Conservation (phyloP, 768 basidiomycete species). For the Collybia mongolica region DNA sequence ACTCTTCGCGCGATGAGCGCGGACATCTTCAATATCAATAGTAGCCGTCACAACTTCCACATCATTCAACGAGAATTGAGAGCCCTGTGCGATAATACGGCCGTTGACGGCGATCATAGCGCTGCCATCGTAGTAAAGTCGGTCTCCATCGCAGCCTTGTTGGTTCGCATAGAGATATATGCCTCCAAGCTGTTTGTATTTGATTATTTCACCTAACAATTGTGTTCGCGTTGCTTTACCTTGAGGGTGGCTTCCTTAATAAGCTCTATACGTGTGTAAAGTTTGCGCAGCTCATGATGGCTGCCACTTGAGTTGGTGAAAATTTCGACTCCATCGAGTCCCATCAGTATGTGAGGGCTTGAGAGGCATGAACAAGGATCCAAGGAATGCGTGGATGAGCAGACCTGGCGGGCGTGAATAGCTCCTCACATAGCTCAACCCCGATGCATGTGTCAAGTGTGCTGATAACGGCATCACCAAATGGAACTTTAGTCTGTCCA, state of each 20-base stretch:
- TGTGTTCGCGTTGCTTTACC: slow-evolving; percentile 36
- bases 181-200: slow-evolving; percentile 73
- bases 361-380: background rate
- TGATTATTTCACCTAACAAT: background rate
- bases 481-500: slow-evolving; percentile 79
- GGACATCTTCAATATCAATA: slow-evolving; percentile 94
- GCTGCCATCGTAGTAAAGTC: slow-evolving; percentile 97
- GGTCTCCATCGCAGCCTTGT: slow-evolving; percentile 97
- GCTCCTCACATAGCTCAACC: slow-evolving; percentile 94
- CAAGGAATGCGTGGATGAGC: slow-evolving; percentile 26
- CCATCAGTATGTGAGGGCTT: slow-evolving; percentile 97
- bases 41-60: slow-evolving; percentile 97
- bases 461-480: slow-evolving; percentile 93
- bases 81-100: slow-evolving; percentile 87
- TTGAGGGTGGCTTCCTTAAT: slow-evolving; percentile 97
- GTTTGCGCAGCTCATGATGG: slow-evolving; percentile 97
- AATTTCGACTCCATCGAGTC: slow-evolving; percentile 97
- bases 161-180: slow-evolving; percentile 98
- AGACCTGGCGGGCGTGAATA: slow-evolving; percentile 96
- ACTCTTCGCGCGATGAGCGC: slow-evolving; percentile 81
- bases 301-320: slow-evolving; percentile 99
- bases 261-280: slow-evolving; percentile 86
- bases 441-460: slow-evolving; percentile 96
- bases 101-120: slow-evolving; percentile 97
- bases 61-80: slow-evolving; percentile 93